phyloP scores from a whole-genome alignment of 2,329 filamentous ascomycete genomes.

The Dactylellina haptotyla region DNA sequence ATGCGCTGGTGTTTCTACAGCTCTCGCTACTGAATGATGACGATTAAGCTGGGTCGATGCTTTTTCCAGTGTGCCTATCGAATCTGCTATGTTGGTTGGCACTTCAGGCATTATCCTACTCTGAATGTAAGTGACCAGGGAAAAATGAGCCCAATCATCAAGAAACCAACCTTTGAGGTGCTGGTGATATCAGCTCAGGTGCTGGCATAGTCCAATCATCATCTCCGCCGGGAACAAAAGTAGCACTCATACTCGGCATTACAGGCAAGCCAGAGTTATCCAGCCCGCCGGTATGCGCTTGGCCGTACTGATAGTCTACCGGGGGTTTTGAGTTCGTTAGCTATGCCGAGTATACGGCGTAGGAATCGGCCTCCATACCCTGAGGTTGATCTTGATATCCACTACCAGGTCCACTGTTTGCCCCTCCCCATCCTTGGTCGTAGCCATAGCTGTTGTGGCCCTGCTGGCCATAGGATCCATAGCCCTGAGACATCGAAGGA shows the following conservation, averaged over 20 bases:
- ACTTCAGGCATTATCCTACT: constrained; percentile 91
- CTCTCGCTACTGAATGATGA: constrained; percentile 49
- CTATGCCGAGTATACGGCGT: neutral
- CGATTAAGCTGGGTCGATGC: constrained; percentile 57
- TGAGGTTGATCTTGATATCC: constrained; percentile 50
- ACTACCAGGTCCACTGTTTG: neutral
- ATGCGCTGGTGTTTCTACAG: constrained; percentile 49
- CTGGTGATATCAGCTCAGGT: constrained; percentile 74
- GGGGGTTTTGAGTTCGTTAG: constrained; percentile 18
- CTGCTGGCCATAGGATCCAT: constrained; percentile 37
- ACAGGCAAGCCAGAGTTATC: constrained; percentile 48
- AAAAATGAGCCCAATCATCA: neutral
- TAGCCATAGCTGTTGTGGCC: constrained; percentile 38
- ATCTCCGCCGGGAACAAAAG: constrained; percentile 73
- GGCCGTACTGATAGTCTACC: constrained; percentile 39
- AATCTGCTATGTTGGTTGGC: constrained; percentile 95
- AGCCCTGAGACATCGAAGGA: constrained; percentile 44
- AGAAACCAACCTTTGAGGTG: constrained; percentile 71
- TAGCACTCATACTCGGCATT: constrained; percentile 66
- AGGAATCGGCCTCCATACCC: constrained; percentile 16
- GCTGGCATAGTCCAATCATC: constrained; percentile 75
- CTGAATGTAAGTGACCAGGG: constrained; percentile 6
- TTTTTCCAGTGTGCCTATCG: constrained; percentile 59
- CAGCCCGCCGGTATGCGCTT: constrained; percentile 26
- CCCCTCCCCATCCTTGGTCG: constrained; percentile 35